These are phyloP conservation scores for Kodamaea sp. DNA, from an alignment of 1,139 yeast species.

Conservation along the genomic window DNA sequence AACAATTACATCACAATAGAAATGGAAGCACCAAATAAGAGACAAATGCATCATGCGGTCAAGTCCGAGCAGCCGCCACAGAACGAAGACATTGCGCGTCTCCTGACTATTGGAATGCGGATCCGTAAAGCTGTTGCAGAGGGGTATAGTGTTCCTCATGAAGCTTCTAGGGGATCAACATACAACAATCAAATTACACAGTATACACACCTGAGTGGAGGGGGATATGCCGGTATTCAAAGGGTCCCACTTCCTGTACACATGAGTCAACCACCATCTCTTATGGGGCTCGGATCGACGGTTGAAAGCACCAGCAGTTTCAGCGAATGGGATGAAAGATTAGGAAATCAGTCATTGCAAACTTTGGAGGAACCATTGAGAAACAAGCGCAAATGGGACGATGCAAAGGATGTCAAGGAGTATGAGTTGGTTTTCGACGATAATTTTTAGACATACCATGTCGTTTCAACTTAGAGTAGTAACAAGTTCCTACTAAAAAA, in stretches of 20 bases:
- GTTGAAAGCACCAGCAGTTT: slow-evolving; percentile 37
- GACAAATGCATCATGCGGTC: slow-evolving; percentile 18
- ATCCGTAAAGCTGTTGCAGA: slow-evolving; percentile 64
- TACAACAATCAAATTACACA: slow-evolving; percentile 5
- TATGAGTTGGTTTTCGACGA: slow-evolving; percentile 7
- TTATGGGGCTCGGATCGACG: slow-evolving; percentile 40
- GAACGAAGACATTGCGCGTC: slow-evolving; percentile 20
- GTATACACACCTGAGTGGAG: slow-evolving; percentile 1
- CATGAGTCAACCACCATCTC: slow-evolving; percentile 37
- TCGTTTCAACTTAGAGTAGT: background rate
- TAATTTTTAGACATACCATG: slow-evolving; percentile 9
- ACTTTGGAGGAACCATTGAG: slow-evolving; percentile 8
- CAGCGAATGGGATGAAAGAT: slow-evolving; percentile 44
- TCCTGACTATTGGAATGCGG: slow-evolving; percentile 65
- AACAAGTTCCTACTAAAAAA: too few species aligned
- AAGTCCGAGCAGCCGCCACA: slow-evolving; percentile 7
- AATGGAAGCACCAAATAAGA: slow-evolving; percentile 14
- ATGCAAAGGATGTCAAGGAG: slow-evolving; percentile 22
- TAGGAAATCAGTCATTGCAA: slow-evolving; percentile 13
- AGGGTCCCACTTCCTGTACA: slow-evolving; percentile 56
- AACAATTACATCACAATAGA: background rate
- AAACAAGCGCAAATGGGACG: slow-evolving; percentile 41
- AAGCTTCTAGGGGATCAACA: slow-evolving; percentile 13
- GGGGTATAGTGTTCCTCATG: slow-evolving; percentile 44
- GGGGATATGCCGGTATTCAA: slow-evolving; percentile 14